Evolutionary conservation across 225 moss, liverwort and hornwort genomes (phyloP), one percentile per base, ranked within the genome.

Genomic region (Polytrichum commune): DNA sequence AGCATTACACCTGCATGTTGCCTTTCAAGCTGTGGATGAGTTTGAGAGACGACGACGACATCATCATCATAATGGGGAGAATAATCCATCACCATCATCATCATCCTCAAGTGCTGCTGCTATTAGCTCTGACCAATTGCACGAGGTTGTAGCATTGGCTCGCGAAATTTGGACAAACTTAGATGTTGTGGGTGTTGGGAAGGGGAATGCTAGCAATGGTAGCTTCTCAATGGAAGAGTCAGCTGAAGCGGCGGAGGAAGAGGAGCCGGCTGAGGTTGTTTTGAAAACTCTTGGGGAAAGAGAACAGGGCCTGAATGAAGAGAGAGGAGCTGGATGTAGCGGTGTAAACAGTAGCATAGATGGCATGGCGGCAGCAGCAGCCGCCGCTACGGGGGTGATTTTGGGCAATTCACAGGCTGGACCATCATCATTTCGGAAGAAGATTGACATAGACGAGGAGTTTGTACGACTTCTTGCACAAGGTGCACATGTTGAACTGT

Each of bases 1-100:
- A 71, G 75, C 83, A 54, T 76, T 85, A 29, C 88, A 89, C 55
- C 73, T 93, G 28, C 96, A 97, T 70, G 88, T 90, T 63, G 93
- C 92, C 38, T 97, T 97, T 73, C 91, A 93, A 78, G 96, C 96
- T 5, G 65, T 93, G 33, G 93, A 92, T 74, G 96, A 97, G 67
- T 97, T 80, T 67, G 92, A 92, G 82, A 85, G 90, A 66, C 86
- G 88, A 64, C 46, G 46, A 46, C 46, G 46, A 46, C 89, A 76
- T 65, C 29, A 63, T 65, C 29, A 63, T 54, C 81, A 60, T 63
- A 82, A 83, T 22, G 20, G 22, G 19, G 67, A 24, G 5, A 58
- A 2, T 58, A 73, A 79, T 61, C 72, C 83, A 35, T 79, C 85
- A 25, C 77, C 80, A 53, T 76, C 78, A 55, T 66, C 66, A 64